phyloP scores from a whole-genome alignment of 805 yeast genomes.

The Tetrapisispora fleetii region DNA sequence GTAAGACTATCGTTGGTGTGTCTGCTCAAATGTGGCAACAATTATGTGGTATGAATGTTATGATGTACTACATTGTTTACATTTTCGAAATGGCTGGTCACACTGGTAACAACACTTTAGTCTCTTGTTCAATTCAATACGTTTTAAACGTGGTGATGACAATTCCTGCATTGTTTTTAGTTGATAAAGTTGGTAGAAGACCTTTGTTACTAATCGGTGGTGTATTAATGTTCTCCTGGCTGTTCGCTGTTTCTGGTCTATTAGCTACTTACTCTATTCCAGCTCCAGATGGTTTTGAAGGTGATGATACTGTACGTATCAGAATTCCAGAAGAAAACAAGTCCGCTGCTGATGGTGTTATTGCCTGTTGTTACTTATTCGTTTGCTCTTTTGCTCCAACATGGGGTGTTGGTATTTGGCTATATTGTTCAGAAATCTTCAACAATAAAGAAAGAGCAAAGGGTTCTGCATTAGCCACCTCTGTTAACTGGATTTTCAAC shows the following conservation, averaged over 20 bases:
- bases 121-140: slow-evolving; percentile 33
- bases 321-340: background rate
- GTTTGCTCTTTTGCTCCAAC: slow-evolving; percentile 46
- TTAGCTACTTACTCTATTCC: background rate
- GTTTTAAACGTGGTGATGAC: slow-evolving; percentile 40
- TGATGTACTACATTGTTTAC: slow-evolving; percentile 40
- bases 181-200: slow-evolving; percentile 63
- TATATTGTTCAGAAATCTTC: slow-evolving; percentile 49
- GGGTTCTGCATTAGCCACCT: slow-evolving; percentile 53
- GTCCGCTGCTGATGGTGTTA: slow-evolving; percentile 46
- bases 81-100: slow-evolving; percentile 3
- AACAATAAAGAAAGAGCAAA: slow-evolving; percentile 60
- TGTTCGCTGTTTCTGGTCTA: slow-evolving; percentile 29
- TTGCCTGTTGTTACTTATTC: slow-evolving; percentile 32
- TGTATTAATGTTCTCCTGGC: slow-evolving; percentile 1
- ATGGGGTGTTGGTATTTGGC: slow-evolving; percentile 27
- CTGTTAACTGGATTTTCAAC: slow-evolving; percentile 57
- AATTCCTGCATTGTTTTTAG: slow-evolving; percentile 45
- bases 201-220: slow-evolving; percentile 30
- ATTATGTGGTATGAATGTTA: slow-evolving; percentile 62
- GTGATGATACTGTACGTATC: slow-evolving; percentile 9
- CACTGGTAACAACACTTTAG: background rate
- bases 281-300: slow-evolving; percentile 38
- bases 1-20: slow-evolving; percentile 51
- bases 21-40: slow-evolving; percentile 33